Conservation (phyloP, 768 basidiomycete genomes). For the Russula sp. region DNA sequence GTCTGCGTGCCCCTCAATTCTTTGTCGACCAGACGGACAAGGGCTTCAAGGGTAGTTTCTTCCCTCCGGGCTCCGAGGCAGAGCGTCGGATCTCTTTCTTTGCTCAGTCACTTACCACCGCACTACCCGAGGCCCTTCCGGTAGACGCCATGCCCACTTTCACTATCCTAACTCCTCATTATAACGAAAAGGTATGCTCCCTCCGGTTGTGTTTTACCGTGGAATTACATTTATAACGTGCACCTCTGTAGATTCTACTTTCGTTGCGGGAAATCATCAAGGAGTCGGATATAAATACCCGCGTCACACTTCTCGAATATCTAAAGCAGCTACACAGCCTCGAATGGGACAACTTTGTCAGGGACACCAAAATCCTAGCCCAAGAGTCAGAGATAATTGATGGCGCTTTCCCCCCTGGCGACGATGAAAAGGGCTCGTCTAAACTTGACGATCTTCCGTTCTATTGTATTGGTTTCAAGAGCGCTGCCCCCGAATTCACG, state of each 20-base stretch:
- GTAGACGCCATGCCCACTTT: constrained; percentile 99
- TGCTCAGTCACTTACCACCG: constrained; percentile 94
- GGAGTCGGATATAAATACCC: constrained; percentile 94
- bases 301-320: constrained; percentile 95
- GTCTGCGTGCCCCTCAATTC: constrained; percentile 92
- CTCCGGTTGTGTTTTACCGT: not conserved
- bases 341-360: constrained; percentile 99
- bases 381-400: constrained; percentile 88
- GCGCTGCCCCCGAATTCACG: constrained; percentile 95
- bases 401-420: constrained; percentile 60
- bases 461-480: constrained; percentile 99
- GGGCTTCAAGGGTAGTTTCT: constrained; percentile 78
- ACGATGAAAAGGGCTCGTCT: constrained; percentile 75
- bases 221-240: not conserved
- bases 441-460: constrained; percentile 93
- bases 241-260: constrained; percentile 64
- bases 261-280: constrained; percentile 97
- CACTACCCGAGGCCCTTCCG: constrained; percentile 85
- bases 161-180: constrained; percentile 96
- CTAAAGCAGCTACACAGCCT: constrained; percentile 96
- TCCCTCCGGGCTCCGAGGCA: constrained; percentile 91
- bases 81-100: constrained; percentile 99
- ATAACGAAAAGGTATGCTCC: constrained; percentile 81
- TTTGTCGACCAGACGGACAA: constrained; percentile 95
- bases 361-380: constrained; percentile 97